These are phyloP conservation scores for Trametes cinnabarina DNA, from an alignment of 768 basidiomycete genomes.

Conservation along the genomic window DNA sequence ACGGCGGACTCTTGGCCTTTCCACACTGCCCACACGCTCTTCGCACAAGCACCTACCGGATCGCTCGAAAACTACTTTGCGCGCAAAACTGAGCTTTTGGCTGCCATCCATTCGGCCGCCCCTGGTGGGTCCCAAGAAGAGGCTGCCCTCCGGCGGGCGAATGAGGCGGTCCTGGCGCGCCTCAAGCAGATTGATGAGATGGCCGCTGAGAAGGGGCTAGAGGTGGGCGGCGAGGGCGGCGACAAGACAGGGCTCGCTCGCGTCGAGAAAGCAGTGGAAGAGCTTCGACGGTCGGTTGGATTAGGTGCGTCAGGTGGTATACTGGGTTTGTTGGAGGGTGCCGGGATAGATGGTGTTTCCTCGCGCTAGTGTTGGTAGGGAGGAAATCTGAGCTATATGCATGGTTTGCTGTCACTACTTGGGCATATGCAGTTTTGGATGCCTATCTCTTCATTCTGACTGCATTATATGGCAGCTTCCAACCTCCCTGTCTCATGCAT, in stretches of 20 bases:
- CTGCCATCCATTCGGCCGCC: constrained; percentile 30
- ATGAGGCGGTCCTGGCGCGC: constrained; percentile 48
- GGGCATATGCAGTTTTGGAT: no score
- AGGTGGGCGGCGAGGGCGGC: constrained; percentile 42
- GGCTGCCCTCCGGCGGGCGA: constrained; percentile 44
- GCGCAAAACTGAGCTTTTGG: constrained; percentile 43
- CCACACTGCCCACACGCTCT: constrained; percentile 4
- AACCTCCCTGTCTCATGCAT: no score
- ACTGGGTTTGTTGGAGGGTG: constrained; percentile 48
- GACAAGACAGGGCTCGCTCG: constrained; percentile 45
- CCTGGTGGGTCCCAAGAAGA: constrained; percentile 10
- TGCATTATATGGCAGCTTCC: no score
- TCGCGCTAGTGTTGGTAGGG: background rate
- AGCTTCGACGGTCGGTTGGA: constrained; percentile 21
- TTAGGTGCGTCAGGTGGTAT: constrained; percentile 35
- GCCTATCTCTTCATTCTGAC: no score
- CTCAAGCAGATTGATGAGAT: constrained; percentile 51
- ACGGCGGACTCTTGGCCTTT: background rate
- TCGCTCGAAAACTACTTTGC: constrained; percentile 42
- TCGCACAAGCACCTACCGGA: constrained; percentile 27
- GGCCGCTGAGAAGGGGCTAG: constrained; percentile 39
- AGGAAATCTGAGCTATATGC: background rate
- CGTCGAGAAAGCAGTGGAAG: constrained; percentile 46
- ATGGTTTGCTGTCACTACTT: background rate
- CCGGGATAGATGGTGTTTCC: constrained; percentile 13